phyloP scores from a whole-genome alignment of 768 basidiomycete genomes.

The Porpolomopsis calyptriformis region DNA sequence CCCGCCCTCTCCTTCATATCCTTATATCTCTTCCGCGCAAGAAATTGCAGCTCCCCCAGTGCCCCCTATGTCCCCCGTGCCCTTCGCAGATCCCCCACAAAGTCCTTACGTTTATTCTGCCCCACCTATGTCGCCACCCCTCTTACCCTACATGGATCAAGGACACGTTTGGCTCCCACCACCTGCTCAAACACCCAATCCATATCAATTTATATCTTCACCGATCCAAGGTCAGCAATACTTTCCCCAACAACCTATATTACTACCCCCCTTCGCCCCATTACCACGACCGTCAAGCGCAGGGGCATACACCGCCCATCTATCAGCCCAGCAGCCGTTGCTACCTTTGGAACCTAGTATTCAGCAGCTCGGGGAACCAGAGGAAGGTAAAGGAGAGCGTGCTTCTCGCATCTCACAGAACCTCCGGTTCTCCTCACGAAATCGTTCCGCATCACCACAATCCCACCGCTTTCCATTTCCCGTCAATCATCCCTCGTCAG shows the following conservation, averaged over 20 bases:
- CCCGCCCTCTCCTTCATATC: conserved; percentile 15
- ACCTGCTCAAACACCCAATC: conserved; percentile 18
- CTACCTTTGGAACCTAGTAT: conserved; percentile 17
- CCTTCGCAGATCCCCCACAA: conserved; percentile 13
- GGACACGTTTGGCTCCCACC: conserved; percentile 43
- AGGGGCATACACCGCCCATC: conserved; percentile 24
- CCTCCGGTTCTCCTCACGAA: conserved; percentile 43
- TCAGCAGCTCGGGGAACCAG: conserved; percentile 24
- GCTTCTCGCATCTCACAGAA: conserved; percentile 51
- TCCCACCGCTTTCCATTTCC: conserved; percentile 44
- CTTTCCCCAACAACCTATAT: conserved; percentile 21
- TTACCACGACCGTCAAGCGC: conserved; percentile 42
- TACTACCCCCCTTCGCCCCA: conserved; percentile 14
- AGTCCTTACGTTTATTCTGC: conserved; percentile 27
- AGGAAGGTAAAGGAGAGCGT: conserved; percentile 52
- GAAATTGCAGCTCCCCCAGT: conserved; percentile 16
- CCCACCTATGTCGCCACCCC: conserved; percentile 28
- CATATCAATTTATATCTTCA: conserved; percentile 21
- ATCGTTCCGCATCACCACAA: conserved; percentile 52
- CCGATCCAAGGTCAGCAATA: conserved; percentile 20
- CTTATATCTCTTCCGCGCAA: not conserved
- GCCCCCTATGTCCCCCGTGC: conserved; percentile 13
- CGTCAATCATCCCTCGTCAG: conserved; percentile 11
- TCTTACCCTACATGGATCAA: conserved; percentile 34
- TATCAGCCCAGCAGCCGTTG: conserved; percentile 20